Base-by-base conservation (phyloP, 2,329 filamentous ascomycete genomes). In the Penicillium sp. region DNA sequence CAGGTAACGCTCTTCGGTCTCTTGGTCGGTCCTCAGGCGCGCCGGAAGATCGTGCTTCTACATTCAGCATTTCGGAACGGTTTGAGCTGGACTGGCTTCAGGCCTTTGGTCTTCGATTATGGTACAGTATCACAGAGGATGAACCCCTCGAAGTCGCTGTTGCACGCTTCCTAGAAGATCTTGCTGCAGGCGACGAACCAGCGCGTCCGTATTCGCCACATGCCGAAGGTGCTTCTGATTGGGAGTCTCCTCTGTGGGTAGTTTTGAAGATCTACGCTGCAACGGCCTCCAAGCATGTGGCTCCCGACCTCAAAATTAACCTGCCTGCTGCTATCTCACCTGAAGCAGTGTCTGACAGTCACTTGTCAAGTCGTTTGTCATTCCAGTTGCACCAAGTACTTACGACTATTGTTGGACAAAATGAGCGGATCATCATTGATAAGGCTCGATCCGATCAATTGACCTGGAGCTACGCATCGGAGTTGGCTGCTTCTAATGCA, bases 21-120 rank as follows among this genome's bases (percentile, higher is more conserved):
- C 84, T 91, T 63, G 94, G 93, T 11, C 87, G 88, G 67, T 66
- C 70, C 1, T 87, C 85, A 62, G 86, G 83, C 6, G 83, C 89
- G 1, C 76, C 87, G 8, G 94, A 97, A 71, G 90, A 97, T 72
- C 86, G 89, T 46, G 82, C 88, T 40, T 82, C 86, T 14, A 87
- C 87, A 0, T 96, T 99, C 68, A 81, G 86, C 54, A 89, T 99
- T 62, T 89, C 91, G 1, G 83, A 89, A 65, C 86, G 87, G 47
- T 99, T 97, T 69, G 85, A 85, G 4, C 79, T 99, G 35, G 89
- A 95, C 69, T 99, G 94, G 94, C 87, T 90, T 70, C 92, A 96
- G 68, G 87, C 92, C 0, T 96, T 99, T 71, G 93, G 90, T 11
- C 80, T 99, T 50, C 86, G 92, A 45, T 79, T 99, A 1, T 97